Base-by-base conservation (phyloP, 441 rosid species). In the Adansonia grandidieri region DNA sequence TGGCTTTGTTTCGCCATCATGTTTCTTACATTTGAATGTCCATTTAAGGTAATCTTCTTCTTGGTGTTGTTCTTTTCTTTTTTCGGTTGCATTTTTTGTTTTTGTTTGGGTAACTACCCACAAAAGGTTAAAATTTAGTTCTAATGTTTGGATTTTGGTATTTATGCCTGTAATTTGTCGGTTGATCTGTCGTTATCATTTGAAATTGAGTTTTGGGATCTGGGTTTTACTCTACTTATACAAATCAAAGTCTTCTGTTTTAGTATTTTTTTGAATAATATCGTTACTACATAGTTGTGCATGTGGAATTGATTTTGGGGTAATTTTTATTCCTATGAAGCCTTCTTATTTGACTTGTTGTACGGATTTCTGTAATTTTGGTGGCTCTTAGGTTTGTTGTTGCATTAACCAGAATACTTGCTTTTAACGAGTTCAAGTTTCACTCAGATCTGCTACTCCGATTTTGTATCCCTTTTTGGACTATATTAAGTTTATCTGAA, bases 21-120 rank as follows among this genome's bases (percentile, higher is more conserved):
- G 48, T 72, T 54, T 54, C 75, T 37, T 17, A 54, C 64, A 54
- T 54, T 71, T 54, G 32, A 63, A 54, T 54, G 50, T 4, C 9
- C 32, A 32, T 72, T 72, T 72, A 17, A 72, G 75, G 75, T 72
- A 72, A 37, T 44, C 9, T 24, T 20, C 42, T 45, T 28, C 58
- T 9, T 47, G 51, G 54, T 11, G 56, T 13, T 13, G 0, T 11
- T 22, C 8, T 73, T 28, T 28, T 37, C n/a, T 13, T 19, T 42
- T 2, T 14, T 1, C 0, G 13, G 3, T 15, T 51, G 13, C 13
- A 3, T 50, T 50, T 71, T 15, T 24, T 4, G 22, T 15, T 32
- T 15, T 14, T 15, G 40, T 10, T n/a, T 15, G 15, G 15, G 24
- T 28, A 28, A 9, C 74, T 71, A 15, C 61, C 15, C 45, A n/a